Evolutionary conservation across 768 basidiomycete species (phyloP), one percentile per base, ranked within the genome.

Genomic region (Baorangia bicolor): DNA sequence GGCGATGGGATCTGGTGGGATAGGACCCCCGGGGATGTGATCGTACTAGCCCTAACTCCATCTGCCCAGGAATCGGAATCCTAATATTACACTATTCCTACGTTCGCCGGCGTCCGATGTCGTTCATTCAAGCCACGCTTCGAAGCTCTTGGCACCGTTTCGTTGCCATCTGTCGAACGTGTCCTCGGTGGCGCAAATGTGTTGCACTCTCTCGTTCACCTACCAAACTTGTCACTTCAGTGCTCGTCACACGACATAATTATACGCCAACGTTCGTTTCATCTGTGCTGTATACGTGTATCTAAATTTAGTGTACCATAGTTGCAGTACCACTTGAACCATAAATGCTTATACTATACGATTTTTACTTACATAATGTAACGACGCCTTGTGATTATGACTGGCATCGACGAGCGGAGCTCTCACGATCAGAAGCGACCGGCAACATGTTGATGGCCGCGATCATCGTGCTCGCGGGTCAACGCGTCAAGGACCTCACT

Each of bases 1-100:
- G 33, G 71, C 73, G 30, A 75, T 78, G 16, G 57, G 56, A 25
- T 23, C 56, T 6, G 23, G 53, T 2, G 48, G 54, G 3, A 39
- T 59, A 2, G 51, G 27, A 0, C n/a, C 47, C 1, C n/a, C n/a
- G n/a, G n/a, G 47, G 23, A n/a, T 63, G 8, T 59, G 35, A 46
- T 18, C 20, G 5, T 50, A 10, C n/a, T n/a, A n/a, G n/a, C n/a
- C n/a, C n/a, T n/a, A n/a, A n/a, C n/a, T n/a, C n/a, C n/a, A n/a
- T n/a, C n/a, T n/a, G n/a, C n/a, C n/a, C n/a, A n/a, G n/a, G n/a
- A n/a, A n/a, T n/a, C n/a, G n/a, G 16, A 28, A 21, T 20, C 10
- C 21, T 28, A 20, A 16, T 20, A 25, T 11, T 11, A n/a, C 9
- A 6, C 6, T 10, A 21, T n/a, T 23, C 10, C 4, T 2, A 9